Conservation (phyloP, 2,329 filamentous ascomycete species). For the Chaetoscypha palmicola region DNA sequence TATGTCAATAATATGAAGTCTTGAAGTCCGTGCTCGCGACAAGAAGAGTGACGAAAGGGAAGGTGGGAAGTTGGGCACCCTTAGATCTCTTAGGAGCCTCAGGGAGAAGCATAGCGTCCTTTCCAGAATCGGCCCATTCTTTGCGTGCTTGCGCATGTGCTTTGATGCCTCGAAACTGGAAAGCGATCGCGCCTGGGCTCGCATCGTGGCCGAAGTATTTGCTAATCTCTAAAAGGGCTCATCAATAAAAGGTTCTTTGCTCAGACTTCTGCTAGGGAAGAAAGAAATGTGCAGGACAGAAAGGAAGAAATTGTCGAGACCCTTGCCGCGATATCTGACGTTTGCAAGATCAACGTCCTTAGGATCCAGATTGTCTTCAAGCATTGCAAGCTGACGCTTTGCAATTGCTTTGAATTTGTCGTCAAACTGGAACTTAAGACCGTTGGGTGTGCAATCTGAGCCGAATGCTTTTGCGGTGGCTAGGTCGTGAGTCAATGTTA, state of each 20-base stretch:
- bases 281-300: background rate
- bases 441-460: slow-evolving; percentile 19
- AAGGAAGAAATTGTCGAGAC: background rate
- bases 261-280: background rate
- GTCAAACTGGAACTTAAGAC: slow-evolving; percentile 18
- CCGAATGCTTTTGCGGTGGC: slow-evolving; percentile 22
- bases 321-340: no score
- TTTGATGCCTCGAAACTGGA: slow-evolving; percentile 53
- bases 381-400: slow-evolving; percentile 40
- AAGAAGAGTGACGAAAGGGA: slow-evolving; percentile 4
- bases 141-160: slow-evolving; percentile 43
- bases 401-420: slow-evolving; percentile 43
- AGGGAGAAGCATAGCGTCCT: slow-evolving; percentile 29
- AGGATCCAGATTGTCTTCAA: slow-evolving; percentile 40
- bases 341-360: slow-evolving; percentile 19
- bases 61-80: background rate
- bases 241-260: slow-evolving; percentile 1
- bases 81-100: no score
- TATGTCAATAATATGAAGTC: slow-evolving; percentile 13
- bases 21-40: slow-evolving; percentile 5
- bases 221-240: slow-evolving; percentile 43
- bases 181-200: slow-evolving; percentile 50
- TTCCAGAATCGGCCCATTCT: slow-evolving; percentile 37
- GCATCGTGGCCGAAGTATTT: slow-evolving; percentile 52
- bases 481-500: slow-evolving; percentile 11